Conservation (phyloP, 1,284 basidiomycete species). For the Tausonia pullulans region DNA sequence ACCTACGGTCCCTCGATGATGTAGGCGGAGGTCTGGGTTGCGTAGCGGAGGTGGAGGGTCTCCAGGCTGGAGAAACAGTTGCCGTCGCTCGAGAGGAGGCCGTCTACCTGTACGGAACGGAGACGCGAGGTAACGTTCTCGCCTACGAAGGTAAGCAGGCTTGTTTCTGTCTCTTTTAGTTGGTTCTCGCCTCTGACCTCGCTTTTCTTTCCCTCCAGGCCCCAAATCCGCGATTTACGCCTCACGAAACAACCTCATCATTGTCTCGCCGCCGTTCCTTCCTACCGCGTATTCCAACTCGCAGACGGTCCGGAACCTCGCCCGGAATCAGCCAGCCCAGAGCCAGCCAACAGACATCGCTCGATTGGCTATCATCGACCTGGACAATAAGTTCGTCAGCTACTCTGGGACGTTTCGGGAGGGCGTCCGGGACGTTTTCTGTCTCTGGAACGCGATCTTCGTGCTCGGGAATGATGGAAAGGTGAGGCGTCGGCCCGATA, state of each 20-base stretch:
- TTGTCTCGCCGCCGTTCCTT: conserved; percentile 73
- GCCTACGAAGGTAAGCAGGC: conserved; percentile 67
- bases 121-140: conserved; percentile 73
- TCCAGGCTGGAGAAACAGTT: conserved; percentile 30
- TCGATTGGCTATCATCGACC: conserved; percentile 81
- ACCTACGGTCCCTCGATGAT: conserved; percentile 7
- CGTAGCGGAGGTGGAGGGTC: conserved; percentile 1
- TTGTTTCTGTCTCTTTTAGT: background rate
- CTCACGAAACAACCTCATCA: conserved; percentile 70
- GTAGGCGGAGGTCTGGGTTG: conserved; percentile 5
- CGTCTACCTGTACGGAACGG: conserved; percentile 72
- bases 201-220: conserved; percentile 22
- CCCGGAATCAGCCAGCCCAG: conserved; percentile 33
- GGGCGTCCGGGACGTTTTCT: conserved; percentile 67
- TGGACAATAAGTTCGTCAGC: conserved; percentile 83
- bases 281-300: conserved; percentile 54
- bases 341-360: conserved; percentile 50
- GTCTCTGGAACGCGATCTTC: conserved; percentile 65
- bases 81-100: conserved; percentile 86
- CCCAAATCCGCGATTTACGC: conserved; percentile 46
- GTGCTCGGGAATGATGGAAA: conserved; percentile 63
- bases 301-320: conserved; percentile 62
- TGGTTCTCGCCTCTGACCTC: too few relatives aligned
- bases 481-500: conserved; percentile 35
- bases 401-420: conserved; percentile 66